Conservation (phyloP, 164 flowering plant species). For the Brasenia schreberi region DNA sequence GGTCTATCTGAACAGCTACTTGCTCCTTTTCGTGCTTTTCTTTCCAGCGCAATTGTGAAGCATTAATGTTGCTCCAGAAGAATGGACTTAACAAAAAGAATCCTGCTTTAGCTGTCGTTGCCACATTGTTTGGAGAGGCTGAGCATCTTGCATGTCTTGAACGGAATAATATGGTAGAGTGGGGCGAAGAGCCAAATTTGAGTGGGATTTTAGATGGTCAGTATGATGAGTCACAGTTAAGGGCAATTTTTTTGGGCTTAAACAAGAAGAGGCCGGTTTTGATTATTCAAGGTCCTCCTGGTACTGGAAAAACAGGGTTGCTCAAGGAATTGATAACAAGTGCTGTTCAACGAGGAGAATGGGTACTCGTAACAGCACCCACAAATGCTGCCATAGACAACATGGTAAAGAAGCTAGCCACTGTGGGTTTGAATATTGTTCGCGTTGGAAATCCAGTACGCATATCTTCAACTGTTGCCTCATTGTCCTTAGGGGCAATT, state of each 20-base stretch:
- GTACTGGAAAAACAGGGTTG: constrained; percentile 82
- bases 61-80: constrained; percentile 89
- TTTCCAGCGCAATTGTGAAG: constrained; percentile 84
- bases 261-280: constrained; percentile 69
- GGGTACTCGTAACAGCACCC: constrained; percentile 89
- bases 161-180: constrained; percentile 40
- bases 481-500: constrained; percentile 64
- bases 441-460: constrained; percentile 93
- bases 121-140: constrained; percentile 71
- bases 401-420: constrained; percentile 79
- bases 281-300: constrained; percentile 84
- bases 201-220: constrained; percentile 16
- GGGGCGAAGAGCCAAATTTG: constrained; percentile 31
- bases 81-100: constrained; percentile 74
- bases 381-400: constrained; percentile 95
- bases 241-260: constrained; percentile 63
- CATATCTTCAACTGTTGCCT: constrained; percentile 62
- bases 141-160: constrained; percentile 59
- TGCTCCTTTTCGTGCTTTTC: constrained; percentile 1
- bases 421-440: constrained; percentile 50
- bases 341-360: constrained; percentile 71
- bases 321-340: constrained; percentile 55
- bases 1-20: not conserved
- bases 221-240: constrained; percentile 56
- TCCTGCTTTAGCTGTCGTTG: constrained; percentile 57